Evolutionary conservation across 306 rosid genomes (phyloP).

Genomic region (Rosa lucieae): DNA sequence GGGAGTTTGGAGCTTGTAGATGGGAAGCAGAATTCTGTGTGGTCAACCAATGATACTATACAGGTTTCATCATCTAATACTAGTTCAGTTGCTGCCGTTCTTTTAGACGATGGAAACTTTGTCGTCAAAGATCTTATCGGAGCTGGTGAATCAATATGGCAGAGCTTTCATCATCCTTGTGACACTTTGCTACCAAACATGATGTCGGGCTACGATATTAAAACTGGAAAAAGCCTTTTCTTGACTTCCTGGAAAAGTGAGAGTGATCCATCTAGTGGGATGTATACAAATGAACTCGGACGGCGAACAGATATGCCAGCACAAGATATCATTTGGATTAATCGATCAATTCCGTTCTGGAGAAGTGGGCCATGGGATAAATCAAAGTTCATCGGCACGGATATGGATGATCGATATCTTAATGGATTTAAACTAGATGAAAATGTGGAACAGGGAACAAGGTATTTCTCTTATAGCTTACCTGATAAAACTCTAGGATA

Average conservation of each 20-base stretch:
- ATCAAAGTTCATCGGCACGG: conserved; percentile 36
- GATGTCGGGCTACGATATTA: conserved; percentile 30
- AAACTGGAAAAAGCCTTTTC: conserved; percentile 27
- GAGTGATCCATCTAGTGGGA: conserved; percentile 47
- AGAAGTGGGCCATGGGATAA: conserved; percentile 62
- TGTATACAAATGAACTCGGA: conserved; percentile 3
- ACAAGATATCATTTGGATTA: conserved; percentile 36
- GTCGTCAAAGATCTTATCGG: conserved; percentile 14
- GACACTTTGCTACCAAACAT: conserved; percentile 36
- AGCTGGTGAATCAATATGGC: conserved; percentile 26
- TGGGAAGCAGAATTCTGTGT: conserved; percentile 21
- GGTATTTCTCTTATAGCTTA: conserved; percentile 16
- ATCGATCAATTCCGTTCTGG: conserved; percentile 30
- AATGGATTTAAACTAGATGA: conserved; percentile 20
- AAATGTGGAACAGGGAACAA: conserved; percentile 28
- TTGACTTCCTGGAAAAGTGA: conserved; percentile 41
- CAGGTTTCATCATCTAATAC: background rate
- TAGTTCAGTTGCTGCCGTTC: conserved; percentile 33
- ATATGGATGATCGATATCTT: conserved; percentile 28
- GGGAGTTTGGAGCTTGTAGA: conserved; percentile 38
- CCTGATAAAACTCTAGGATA: background rate
- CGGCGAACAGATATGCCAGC: conserved; percentile 29
- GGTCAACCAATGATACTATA: conserved; percentile 34
- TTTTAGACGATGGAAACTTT: conserved; percentile 34
- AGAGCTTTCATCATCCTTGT: conserved; percentile 44